A percentile compares a stretch with the other conserved stretches of the same genome.
Conservation (phyloP, 2,329 filamentous ascomycete species). For the Dendrostoma leiphaemia region DNA sequence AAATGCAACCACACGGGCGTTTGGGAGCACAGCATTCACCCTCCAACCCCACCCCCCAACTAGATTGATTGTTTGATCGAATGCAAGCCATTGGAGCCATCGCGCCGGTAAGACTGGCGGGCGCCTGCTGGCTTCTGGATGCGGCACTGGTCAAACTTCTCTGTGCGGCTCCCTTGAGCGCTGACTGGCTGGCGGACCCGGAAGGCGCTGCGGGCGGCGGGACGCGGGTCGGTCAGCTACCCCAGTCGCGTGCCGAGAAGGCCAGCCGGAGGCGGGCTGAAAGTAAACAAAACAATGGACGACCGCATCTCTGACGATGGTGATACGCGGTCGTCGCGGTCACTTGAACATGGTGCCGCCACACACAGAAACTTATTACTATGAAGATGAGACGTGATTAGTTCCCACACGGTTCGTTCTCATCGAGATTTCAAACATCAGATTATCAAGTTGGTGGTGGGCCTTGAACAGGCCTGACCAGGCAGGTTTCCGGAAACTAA, state of each 20-base stretch:
- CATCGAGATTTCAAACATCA: slow-evolving; percentile 10
- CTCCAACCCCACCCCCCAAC: neutral
- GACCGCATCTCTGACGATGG: neutral
- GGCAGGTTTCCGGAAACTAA: too few relatives aligned
- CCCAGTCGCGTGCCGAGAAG: neutral
- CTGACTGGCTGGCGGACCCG: neutral
- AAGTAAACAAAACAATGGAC: slow-evolving; percentile 18
- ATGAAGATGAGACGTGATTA: slow-evolving; percentile 4
- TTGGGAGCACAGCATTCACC: neutral
- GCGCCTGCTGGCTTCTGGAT: neutral
- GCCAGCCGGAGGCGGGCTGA: neutral
- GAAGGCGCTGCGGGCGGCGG: neutral
- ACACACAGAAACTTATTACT: neutral
- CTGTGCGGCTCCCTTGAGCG: neutral
- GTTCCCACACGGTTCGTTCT: neutral
- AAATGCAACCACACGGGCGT: slow-evolving; percentile 11
- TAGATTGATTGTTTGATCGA: too few relatives aligned
- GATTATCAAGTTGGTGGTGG: neutral
- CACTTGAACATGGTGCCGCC: neutral
- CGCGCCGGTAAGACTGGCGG: neutral
- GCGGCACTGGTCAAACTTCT: neutral
- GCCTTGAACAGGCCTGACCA: too few relatives aligned
- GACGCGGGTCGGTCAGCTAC: neutral
- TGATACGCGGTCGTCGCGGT: neutral
- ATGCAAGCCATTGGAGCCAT: neutral